phyloP scores from a whole-genome alignment of 129 eudicot genomes.

The Escallonia herrerae region DNA sequence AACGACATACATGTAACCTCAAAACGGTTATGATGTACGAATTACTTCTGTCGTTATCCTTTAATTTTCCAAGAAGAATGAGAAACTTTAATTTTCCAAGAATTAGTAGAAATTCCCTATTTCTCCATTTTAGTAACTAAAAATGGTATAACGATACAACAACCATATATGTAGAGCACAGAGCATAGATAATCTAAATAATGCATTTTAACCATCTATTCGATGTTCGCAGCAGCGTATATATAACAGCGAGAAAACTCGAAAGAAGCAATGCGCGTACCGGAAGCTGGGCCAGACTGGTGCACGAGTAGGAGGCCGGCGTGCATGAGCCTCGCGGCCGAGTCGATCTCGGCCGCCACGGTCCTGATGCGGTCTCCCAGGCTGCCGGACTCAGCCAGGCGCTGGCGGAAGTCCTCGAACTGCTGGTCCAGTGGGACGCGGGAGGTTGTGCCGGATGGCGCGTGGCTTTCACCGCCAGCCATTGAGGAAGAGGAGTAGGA shows the following conservation, averaged over 20 bases:
- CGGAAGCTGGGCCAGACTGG: slow-evolving; percentile 64
- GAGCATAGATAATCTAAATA: too few relatives aligned
- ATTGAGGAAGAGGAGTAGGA: slow-evolving; percentile 20
- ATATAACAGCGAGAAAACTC: too few relatives aligned
- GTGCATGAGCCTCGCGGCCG: slow-evolving; percentile 55
- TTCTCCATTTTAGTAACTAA: too few relatives aligned
- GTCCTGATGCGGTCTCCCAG: slow-evolving; percentile 62
- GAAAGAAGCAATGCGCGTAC: slow-evolving; percentile 16
- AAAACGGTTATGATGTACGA: too few relatives aligned
- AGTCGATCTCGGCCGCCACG: slow-evolving; percentile 61
- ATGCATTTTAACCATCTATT: too few relatives aligned
- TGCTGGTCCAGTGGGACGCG: slow-evolving; percentile 44
- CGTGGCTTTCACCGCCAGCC: slow-evolving; percentile 32
- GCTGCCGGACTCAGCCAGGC: slow-evolving; percentile 53
- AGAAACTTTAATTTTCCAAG: too few relatives aligned
- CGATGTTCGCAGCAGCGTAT: not conserved
- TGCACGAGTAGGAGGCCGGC: slow-evolving; percentile 69
- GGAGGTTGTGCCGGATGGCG: slow-evolving; percentile 38
- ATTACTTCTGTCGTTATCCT: too few relatives aligned
- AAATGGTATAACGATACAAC: too few relatives aligned
- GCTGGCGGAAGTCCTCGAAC: slow-evolving; percentile 56
- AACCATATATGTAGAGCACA: too few relatives aligned
- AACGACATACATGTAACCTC: too few relatives aligned
- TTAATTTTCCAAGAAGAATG: too few relatives aligned
- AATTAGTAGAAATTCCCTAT: too few relatives aligned